These are phyloP conservation scores for Lactifluus hygrophoroides DNA, from an alignment of 768 basidiomycete species.

Conservation along the genomic window DNA sequence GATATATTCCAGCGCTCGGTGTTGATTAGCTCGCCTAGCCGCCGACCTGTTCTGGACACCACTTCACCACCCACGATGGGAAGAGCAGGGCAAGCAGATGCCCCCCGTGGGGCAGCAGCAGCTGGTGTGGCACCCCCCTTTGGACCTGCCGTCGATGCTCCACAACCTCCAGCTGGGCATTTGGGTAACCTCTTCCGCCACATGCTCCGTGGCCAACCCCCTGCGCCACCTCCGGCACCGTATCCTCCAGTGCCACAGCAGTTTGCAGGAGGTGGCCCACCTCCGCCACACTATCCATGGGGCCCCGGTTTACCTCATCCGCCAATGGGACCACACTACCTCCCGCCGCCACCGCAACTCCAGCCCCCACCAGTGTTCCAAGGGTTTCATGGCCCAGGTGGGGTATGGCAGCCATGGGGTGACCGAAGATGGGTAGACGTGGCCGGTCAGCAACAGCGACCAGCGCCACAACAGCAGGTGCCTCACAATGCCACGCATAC, in stretches of 20 bases:
- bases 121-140: constrained; percentile 26
- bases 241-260: constrained; percentile 19
- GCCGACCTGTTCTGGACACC: constrained; percentile 17
- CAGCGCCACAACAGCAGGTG: background rate
- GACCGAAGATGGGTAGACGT: constrained; percentile 9
- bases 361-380: constrained; percentile 19
- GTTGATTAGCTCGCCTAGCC: constrained; percentile 18
- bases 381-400: constrained; percentile 17
- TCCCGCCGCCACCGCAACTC: constrained; percentile 18
- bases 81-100: constrained; percentile 14
- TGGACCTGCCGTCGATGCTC: constrained; percentile 30
- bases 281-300: constrained; percentile 44
- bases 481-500: background rate
- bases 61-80: constrained; percentile 5
- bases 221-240: constrained; percentile 18
- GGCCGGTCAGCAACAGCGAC: constrained; percentile 7
- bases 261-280: constrained; percentile 27
- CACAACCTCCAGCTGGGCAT: constrained; percentile 28
- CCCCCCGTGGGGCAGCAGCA: constrained; percentile 19
- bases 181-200: constrained; percentile 22
- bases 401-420: constrained; percentile 16
- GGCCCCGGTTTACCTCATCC: constrained; percentile 56
- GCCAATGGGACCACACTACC: constrained; percentile 35
- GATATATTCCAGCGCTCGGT: background rate
- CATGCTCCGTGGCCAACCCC: constrained; percentile 15